Base-by-base conservation (phyloP, 2,329 filamentous ascomycete species). In the Talaromyces piceae region DNA sequence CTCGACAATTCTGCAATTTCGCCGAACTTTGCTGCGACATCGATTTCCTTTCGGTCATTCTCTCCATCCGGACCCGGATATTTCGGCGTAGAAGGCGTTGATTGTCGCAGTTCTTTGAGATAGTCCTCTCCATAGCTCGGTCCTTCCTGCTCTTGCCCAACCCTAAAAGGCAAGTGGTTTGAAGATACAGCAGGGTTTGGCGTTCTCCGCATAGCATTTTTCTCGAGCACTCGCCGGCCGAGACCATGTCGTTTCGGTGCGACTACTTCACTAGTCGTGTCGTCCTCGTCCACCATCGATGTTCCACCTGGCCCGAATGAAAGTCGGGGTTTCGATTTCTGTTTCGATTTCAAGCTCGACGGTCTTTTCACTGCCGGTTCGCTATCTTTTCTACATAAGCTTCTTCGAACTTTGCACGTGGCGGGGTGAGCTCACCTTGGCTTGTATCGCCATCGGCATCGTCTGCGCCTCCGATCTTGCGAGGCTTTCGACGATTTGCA, bases 71-170 rank as follows among this genome's bases (percentile, higher is more conserved):
- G 51, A 9, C 51, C 54, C 7, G 54, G 39, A 53, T 87, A 79
- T 56, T 81, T 84, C 0, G 90, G 91, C 0, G 87, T 91, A 22
- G 84, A 88, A 0, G 89, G 90, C 0, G 91, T 96, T 11, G 88
- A 90, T 53, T 83, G 86, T 56, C 89, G 88, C 12, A 98, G 77
- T 65, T 95, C 88, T 28, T 87, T 83, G 18, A 98, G 76, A 58
- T 91, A 88, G 59, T 94, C 88, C 62, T 87, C 87, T 72, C 80
- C 94, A 66, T 98, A 97, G 53, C 74, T 86, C 0, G 89, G 90
- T 31, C 86, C 76, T 47, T 84, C 84, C 13, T 86, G 82, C 12
- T 87, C 83, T 12, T 82, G 78, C 5, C 75, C 72, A 1, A 79
- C 75, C 6, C 82, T 76, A 50, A 81, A 66, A 0, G 81, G 81